Evolutionary conservation across 306 rosid species (phyloP), one percentile per base, ranked within the genome.

Genomic region (Cyamopsis tetragonoloba): DNA sequence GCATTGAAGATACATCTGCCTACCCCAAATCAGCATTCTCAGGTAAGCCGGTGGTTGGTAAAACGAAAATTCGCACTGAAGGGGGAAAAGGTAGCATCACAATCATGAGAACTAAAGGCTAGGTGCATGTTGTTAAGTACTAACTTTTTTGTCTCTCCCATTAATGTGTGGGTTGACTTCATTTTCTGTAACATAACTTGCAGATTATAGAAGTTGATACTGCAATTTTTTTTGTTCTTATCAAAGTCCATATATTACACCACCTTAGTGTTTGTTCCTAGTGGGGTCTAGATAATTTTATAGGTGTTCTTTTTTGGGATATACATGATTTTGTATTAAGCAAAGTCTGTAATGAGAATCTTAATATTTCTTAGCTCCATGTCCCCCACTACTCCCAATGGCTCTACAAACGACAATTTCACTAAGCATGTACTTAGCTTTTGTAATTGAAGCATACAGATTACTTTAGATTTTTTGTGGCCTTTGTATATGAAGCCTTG

Each of bases 11-110:
- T 54, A 87, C 87, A 7, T 55, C 75, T 27, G 72, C 80, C 39
- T 91, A 72, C 67, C 97, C 97, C 34, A 93, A 88, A 68, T 95
- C 99, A 10, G 97, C 99, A 63, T 88, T 95, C 78, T 95, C 99
- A 2, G 99, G 99, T 62, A 95, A 95, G 83, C 97, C 99, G 3
- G 97, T 95, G 3, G 99, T 95, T 46, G 95, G 91, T 4, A 90
- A 95, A 77, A 91, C 96, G 2, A 95, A 95, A 78, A 88, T 95
- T 38, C 97, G 82, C 72, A 95, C 97, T 0, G 95, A 90, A 73
- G 97, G 99, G 20, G 95, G 99, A 56, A 95, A 86, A 78, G 99
- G 99, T 12, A 95, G 97, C 96, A 95, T 95, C 80, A 95, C 99
- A 66, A 88, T 95, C 51, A 90, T 85, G 92, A 84, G 97, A 77